Evolutionary conservation across 1,284 basidiomycete species (phyloP).

Genomic region (Sanghuangporus baumii): DNA sequence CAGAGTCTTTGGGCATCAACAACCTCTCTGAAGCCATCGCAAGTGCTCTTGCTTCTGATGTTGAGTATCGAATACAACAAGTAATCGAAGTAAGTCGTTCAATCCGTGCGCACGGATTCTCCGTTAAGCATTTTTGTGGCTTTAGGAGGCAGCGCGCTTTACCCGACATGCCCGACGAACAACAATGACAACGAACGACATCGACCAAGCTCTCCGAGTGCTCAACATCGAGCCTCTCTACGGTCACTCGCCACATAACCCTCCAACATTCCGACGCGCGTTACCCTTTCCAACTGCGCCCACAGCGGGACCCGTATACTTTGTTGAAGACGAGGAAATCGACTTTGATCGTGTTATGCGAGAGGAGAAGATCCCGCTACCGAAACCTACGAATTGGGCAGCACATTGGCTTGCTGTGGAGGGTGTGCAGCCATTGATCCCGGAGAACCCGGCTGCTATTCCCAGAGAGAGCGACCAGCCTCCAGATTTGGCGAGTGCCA

Average conservation of each 20-base stretch:
- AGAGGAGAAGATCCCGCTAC: slow-evolving; percentile 75
- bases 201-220: slow-evolving; percentile 90
- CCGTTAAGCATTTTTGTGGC: not conserved
- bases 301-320: slow-evolving; percentile 72
- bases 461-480: slow-evolving; percentile 44
- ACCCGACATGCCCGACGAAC: slow-evolving; percentile 92
- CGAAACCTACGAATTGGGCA: slow-evolving; percentile 74
- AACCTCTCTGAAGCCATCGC: slow-evolving; percentile 79
- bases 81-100: slow-evolving; percentile 67
- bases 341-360: slow-evolving; percentile 89
- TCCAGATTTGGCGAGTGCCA: slow-evolving; percentile 26
- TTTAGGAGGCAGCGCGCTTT: slow-evolving; percentile 90
- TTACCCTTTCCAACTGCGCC: slow-evolving; percentile 58
- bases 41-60: slow-evolving; percentile 86
- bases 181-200: slow-evolving; percentile 83
- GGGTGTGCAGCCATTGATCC: slow-evolving; percentile 93
- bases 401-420: slow-evolving; percentile 99
- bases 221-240: slow-evolving; percentile 91
- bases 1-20: slow-evolving; percentile 83
- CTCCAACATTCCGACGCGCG: slow-evolving; percentile 70
- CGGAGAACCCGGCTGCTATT: slow-evolving; percentile 89
- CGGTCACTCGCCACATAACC: slow-evolving; percentile 69
- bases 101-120: not conserved
- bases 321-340: slow-evolving; percentile 95
- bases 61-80: slow-evolving; percentile 94